Conservation (phyloP, 345 rosid species). For the Psidium friedrichsthalianum region DNA sequence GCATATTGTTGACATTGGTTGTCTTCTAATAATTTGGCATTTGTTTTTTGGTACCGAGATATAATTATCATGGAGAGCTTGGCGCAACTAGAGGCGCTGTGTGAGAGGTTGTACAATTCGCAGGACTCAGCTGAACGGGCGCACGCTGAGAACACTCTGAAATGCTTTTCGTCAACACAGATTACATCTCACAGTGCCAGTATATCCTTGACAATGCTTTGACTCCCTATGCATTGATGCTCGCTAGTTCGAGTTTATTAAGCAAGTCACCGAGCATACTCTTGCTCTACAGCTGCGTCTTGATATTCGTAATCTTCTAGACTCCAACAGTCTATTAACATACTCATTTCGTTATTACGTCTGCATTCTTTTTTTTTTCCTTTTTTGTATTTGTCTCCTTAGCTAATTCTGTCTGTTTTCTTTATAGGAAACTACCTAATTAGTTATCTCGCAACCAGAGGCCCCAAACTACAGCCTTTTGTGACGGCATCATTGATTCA, state of each 20-base stretch:
- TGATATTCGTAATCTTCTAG: slow-evolving; percentile 57
- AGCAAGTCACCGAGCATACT: slow-evolving; percentile 94
- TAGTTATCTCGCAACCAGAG: slow-evolving; percentile 84
- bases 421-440: slow-evolving; percentile 64
- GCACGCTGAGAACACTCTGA: slow-evolving; percentile 85
- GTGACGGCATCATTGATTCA: slow-evolving; percentile 83
- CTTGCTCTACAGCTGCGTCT: slow-evolving; percentile 84
- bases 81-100: slow-evolving; percentile 93
- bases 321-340: not conserved
- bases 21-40: not conserved
- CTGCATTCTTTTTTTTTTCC: not conserved
- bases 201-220: slow-evolving; percentile 94
- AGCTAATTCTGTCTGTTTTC: not conserved
- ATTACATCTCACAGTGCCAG: slow-evolving; percentile 92
- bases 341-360: not conserved
- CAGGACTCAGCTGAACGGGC: slow-evolving; percentile 87
- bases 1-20: not conserved
- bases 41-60: not conserved
- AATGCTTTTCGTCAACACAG: slow-evolving; percentile 79
- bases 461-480: slow-evolving; percentile 77
- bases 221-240: slow-evolving; percentile 96
- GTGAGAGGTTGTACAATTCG: slow-evolving; percentile 94
- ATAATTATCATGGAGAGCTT: slow-evolving; percentile 67
- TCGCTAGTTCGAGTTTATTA: slow-evolving; percentile 91
- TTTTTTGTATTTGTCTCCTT: not conserved